phyloP scores from a whole-genome alignment of 805 yeast species.

The Candida orba region DNA sequence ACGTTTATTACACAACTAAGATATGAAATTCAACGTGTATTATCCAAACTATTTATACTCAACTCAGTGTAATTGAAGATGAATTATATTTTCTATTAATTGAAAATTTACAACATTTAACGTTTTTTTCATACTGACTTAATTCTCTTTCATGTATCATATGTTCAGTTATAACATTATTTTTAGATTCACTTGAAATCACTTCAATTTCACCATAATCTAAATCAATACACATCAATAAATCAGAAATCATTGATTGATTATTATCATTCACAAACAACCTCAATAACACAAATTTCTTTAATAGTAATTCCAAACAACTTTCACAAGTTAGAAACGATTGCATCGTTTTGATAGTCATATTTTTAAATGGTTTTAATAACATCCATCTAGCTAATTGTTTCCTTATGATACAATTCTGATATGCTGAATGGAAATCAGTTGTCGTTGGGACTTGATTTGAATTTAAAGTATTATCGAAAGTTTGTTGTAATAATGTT shows the following conservation, averaged over 20 bases:
- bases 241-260: constrained; percentile 4
- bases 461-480: not conserved
- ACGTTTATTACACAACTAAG: too few relatives aligned
- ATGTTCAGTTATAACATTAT: not conserved
- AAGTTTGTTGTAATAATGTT: constrained; percentile 2
- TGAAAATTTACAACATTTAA: constrained; percentile 1
- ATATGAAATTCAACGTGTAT: too few relatives aligned
- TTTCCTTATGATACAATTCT: constrained; percentile 8
- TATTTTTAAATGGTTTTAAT: constrained; percentile 15
- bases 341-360: constrained; percentile 3
- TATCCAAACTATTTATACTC: not conserved
- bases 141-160: constrained; percentile 9
- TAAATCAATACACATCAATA: constrained; percentile 15
- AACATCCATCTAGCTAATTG: constrained; percentile 18
- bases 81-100: constrained; percentile 3
- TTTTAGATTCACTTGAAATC: constrained; percentile 10
- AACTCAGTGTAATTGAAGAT: constrained; percentile 1
- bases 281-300: constrained; percentile 11
- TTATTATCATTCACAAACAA: constrained; percentile 6
- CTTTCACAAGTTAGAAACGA: constrained; percentile 11
- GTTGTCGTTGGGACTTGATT: too few relatives aligned
- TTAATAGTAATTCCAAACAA: constrained; percentile 14
- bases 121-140: constrained; percentile 2
- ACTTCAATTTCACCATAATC: constrained; percentile 12
- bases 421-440: constrained; percentile 6